Conservation (phyloP, 192 early-diverging fungal species). For the Powellomyces hirtus region DNA sequence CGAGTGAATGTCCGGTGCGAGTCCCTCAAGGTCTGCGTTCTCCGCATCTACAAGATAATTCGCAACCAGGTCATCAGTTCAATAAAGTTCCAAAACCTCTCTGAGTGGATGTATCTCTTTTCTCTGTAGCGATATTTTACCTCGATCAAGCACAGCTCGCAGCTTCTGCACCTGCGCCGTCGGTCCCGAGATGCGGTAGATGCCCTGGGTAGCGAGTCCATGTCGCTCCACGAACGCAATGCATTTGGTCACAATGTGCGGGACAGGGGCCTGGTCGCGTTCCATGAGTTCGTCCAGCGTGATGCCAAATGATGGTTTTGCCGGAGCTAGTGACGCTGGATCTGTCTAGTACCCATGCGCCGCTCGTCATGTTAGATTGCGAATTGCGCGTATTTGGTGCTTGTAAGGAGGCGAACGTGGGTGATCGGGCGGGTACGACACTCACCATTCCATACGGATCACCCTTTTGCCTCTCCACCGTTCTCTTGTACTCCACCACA, state of each 20-base stretch:
- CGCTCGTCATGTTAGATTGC: too few relatives aligned
- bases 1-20: conserved; percentile 71
- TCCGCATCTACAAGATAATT: too few relatives aligned
- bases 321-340: too few relatives aligned
- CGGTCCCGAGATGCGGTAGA: conserved; percentile 88
- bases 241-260: conserved; percentile 76
- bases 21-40: neutral
- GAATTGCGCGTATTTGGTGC: too few relatives aligned
- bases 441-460: too few relatives aligned
- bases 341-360: too few relatives aligned
- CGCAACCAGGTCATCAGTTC: too few relatives aligned
- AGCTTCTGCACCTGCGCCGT: conserved; percentile 73
- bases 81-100: too few relatives aligned
- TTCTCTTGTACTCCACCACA: conserved; percentile 5
- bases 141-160: conserved; percentile 68
- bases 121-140: too few relatives aligned
- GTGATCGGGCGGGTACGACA: too few relatives aligned
- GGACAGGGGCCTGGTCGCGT: conserved; percentile 71
- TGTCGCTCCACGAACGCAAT: conserved; percentile 79
- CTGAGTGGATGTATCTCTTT: neutral
- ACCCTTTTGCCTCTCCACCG: too few relatives aligned
- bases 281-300: conserved; percentile 66
- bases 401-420: too few relatives aligned
- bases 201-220: conserved; percentile 58
- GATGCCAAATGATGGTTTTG: conserved; percentile 86